phyloP scores from a whole-genome alignment of 2,329 filamentous ascomycete species.

The Colletotrichum eleusines region DNA sequence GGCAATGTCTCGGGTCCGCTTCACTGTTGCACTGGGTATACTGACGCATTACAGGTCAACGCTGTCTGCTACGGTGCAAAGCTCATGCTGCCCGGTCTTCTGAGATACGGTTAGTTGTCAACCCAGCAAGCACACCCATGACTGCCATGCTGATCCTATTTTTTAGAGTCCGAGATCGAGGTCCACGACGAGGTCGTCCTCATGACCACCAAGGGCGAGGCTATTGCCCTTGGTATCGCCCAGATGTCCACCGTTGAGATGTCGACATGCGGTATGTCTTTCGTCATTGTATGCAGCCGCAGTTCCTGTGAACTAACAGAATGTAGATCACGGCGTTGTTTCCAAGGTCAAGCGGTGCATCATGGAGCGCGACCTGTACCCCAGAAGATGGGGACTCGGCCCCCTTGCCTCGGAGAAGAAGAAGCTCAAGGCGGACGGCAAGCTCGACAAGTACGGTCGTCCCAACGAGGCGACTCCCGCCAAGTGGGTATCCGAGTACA shows the following conservation, averaged over 20 bases:
- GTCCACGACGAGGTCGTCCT: constrained; percentile 96
- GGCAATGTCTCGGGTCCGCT: constrained; percentile 16
- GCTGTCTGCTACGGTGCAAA: constrained; percentile 99
- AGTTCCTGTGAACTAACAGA: constrained; percentile 17
- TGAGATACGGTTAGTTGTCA: constrained; percentile 80
- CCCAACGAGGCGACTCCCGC: constrained; percentile 92
- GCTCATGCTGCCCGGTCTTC: constrained; percentile 96
- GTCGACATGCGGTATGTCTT: constrained; percentile 74
- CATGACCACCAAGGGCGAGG: constrained; percentile 99
- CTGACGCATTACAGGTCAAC: constrained; percentile 70
- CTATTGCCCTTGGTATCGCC: constrained; percentile 94
- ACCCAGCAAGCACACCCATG: constrained; percentile 32
- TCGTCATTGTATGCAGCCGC: not conserved
- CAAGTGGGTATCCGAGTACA: constrained; percentile 93
- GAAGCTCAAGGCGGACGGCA: constrained; percentile 98
- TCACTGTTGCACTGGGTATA: constrained; percentile 23
- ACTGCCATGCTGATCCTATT: constrained; percentile 46
- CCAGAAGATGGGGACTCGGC: constrained; percentile 94
- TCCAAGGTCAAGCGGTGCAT: constrained; percentile 99
- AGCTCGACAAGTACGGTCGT: constrained; percentile 97
- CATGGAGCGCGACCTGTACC: constrained; percentile 99
- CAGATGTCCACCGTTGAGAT: constrained; percentile 99
- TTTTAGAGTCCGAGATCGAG: constrained; percentile 85
- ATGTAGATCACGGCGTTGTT: constrained; percentile 89
- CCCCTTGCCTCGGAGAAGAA: constrained; percentile 97